Evolutionary conservation across 371 early-diverging fungal genomes (phyloP), one percentile per base, ranked within the genome.

Genomic region (Dinochytrium kinnereticum): DNA sequence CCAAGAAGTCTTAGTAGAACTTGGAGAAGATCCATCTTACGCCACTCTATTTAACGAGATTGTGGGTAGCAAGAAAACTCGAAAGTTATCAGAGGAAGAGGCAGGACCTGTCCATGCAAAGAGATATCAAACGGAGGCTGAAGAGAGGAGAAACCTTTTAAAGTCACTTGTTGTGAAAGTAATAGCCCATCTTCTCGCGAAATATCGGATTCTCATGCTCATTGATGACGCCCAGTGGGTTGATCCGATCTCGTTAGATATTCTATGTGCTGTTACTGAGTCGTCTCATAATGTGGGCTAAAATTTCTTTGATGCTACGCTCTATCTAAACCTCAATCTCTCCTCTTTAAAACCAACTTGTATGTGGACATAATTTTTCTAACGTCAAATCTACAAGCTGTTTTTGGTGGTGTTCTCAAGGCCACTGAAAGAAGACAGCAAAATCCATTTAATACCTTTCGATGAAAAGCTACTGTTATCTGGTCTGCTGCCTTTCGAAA

Each of bases 211-310:
- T 30, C 34, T 24, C 2, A 7, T 61, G 3, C 2, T 61, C 7
- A 3, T 61, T 7, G 61, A 61, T 61, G 61, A 61, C 24, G 31
- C 37, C 7, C 61, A 61, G 36, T 61, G 61, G 61, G 24, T 61
- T 34, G 61, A 61, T 61, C 61, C 61, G 34, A 26, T 24, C 3
- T 61, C 61, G 7, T 7, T 61, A 10, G 61, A 61, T 17, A 24
- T 61, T 7, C 30, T 61, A 17, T 37, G 37, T 15, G 17, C 3
- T 3, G 36, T 61, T 13, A 34, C 34, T 10, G 36, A 37, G 61
- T 15, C 37, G 3, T 34, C 13, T 10, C 7, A 37, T 3, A 37
- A 61, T 31, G 61, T 61, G 5, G 15, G 28, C 7, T 61, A 28
- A 13, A n/a, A 5, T 55, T 17, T 55, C 17, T 15, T 55, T 7